phyloP scores from a whole-genome alignment of 371 early-diverging fungal species.

The Dipsacomyces acuminosporus region DNA sequence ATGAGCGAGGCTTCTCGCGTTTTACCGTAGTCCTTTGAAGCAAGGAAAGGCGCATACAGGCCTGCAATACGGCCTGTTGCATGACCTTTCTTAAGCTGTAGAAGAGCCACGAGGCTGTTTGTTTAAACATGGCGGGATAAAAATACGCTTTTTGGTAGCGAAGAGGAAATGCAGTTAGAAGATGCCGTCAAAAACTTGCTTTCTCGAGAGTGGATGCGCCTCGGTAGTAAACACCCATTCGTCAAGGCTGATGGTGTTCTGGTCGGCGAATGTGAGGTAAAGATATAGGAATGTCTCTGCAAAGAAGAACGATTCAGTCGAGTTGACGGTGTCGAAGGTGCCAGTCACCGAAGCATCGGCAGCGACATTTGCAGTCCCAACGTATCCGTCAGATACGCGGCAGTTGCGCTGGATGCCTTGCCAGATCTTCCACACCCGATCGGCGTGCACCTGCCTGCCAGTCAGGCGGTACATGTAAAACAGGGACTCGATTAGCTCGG shows the following conservation, averaged over 20 bases:
- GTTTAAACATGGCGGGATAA: too few relatives aligned
- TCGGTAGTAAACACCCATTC: constrained; percentile 72
- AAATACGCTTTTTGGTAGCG: too few relatives aligned
- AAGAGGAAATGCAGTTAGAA: constrained; percentile 28
- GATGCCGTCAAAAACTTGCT: constrained; percentile 27
- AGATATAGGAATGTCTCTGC: constrained; percentile 83
- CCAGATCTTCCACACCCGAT: constrained; percentile 85
- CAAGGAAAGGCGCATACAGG: too few relatives aligned
- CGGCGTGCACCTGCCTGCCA: constrained; percentile 64
- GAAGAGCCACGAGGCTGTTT: too few relatives aligned
- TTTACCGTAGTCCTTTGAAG: too few relatives aligned
- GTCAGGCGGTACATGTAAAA: constrained; percentile 79
- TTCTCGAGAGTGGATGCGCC: constrained; percentile 58
- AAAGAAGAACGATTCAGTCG: constrained; percentile 61
- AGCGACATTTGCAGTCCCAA: constrained; percentile 64
- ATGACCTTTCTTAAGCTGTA: too few relatives aligned
- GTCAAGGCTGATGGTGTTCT: constrained; percentile 60
- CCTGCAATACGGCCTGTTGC: too few relatives aligned
- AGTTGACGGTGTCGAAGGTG: constrained; percentile 51
- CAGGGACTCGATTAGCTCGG: constrained; percentile 84
- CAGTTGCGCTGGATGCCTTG: constrained; percentile 75
- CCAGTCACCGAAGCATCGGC: constrained; percentile 47
- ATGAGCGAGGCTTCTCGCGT: too few relatives aligned
- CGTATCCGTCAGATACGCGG: constrained; percentile 68
- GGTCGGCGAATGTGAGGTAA: constrained; percentile 68